Evolutionary conservation across 2,329 filamentous ascomycete species (phyloP).

Genomic region (Colletotrichum agaves): DNA sequence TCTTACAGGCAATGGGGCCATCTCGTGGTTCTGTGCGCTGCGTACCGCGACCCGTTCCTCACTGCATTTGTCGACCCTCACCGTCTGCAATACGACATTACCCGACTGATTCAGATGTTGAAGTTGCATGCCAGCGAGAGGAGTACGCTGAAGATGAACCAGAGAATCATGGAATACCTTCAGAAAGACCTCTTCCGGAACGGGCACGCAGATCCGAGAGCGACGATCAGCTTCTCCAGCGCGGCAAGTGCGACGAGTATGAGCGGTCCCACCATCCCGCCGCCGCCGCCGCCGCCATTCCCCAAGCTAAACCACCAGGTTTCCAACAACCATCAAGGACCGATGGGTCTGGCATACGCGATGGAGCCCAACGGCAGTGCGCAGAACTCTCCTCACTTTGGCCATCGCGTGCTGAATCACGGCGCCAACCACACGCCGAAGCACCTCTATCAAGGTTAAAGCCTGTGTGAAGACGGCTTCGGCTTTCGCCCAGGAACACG

Average conservation of each 20-base stretch:
- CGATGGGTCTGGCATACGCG: slow-evolving; percentile 27
- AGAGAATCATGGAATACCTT: slow-evolving; percentile 74
- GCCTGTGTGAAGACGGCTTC: background rate
- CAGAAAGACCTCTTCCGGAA: slow-evolving; percentile 56
- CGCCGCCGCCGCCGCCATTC: background rate
- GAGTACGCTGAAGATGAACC: slow-evolving; percentile 79
- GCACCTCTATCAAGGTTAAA: slow-evolving; percentile 22
- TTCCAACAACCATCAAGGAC: slow-evolving; percentile 6
- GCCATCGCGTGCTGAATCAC: slow-evolving; percentile 22
- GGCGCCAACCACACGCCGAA: slow-evolving; percentile 6
- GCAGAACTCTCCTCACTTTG: slow-evolving; percentile 25
- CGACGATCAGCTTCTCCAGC: slow-evolving; percentile 55
- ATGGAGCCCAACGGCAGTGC: slow-evolving; percentile 31
- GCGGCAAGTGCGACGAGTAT: slow-evolving; percentile 43
- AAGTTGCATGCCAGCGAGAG: slow-evolving; percentile 75
- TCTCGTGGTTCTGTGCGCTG: slow-evolving; percentile 87
- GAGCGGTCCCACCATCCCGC: slow-evolving; percentile 8
- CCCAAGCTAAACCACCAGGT: slow-evolving; percentile 1
- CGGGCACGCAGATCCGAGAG: slow-evolving; percentile 40
- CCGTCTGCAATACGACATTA: slow-evolving; percentile 69
- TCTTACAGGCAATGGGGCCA: slow-evolving; percentile 90
- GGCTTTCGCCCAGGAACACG: background rate
- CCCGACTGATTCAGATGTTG: slow-evolving; percentile 82
- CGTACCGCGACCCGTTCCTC: slow-evolving; percentile 75
- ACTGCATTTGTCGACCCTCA: slow-evolving; percentile 65